Evolutionary conservation across 1,139 yeast genomes (phyloP), one percentile per base, ranked within the genome.

Genomic region (Arxiozyma slooffiae): DNA sequence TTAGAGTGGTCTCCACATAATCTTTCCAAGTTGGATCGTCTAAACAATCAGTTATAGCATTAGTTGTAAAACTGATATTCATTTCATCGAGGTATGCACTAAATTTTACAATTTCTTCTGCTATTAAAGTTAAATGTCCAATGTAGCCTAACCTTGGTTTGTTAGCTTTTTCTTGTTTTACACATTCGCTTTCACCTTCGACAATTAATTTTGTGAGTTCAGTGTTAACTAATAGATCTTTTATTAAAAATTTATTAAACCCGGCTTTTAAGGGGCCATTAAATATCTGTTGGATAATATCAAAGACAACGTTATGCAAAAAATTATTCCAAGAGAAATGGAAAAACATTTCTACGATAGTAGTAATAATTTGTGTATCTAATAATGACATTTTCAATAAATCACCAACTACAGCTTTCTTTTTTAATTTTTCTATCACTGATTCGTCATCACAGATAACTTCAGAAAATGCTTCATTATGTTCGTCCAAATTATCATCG

Each of bases 311-410:
- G 62, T 92, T 92, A 70, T 92, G 99, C 67, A 94, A 74, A 63
- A 92, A 92, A 66, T 92, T 92, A 69, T 92, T 92, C 98, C 99
- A 92, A 4, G 97, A 97, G 67, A 89, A 92, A 61, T 79, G 79
- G 76, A 88, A 88, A 65, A 92, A 89, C 95, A 92, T 89, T 34
- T 80, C 73, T 51, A 90, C 70, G 49, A 92, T 88, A 41, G 89
- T 82, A 39, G 82, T 75, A 48, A 92, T 77, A 53, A 92, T 85
- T 54, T 80, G 80, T 45, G 89, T 85, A 64, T 92, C 97, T 59
- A 81, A 82, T 50, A 94, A 72, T 14, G 95, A 81, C 55, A 90
- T 85, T 69, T 92, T 92, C 64, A 94, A 76, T 62, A 74, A 78
- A 68, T 94, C 98, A 18, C 98, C 98, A 47, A 87, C 84, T 3